Conservation (phyloP, 1,284 basidiomycete species). For the Puccinia polysora region DNA sequence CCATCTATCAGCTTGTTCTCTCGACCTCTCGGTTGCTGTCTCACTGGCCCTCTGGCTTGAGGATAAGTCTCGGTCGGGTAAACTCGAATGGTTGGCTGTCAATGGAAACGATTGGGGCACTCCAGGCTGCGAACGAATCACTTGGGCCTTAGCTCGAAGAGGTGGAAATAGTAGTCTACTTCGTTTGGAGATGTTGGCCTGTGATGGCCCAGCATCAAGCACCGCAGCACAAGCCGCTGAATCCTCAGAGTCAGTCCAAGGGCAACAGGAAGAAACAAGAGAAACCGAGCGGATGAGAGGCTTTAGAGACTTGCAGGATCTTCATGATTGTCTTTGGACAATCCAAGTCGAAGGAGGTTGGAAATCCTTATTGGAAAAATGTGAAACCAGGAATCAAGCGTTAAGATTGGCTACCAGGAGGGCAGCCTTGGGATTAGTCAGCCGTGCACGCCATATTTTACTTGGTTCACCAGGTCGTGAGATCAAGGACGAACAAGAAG, state of each 20-base stretch:
- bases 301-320: neutral
- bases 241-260: too few relatives aligned
- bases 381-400: slow-evolving; percentile 18
- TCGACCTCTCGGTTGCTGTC: slow-evolving; percentile 19
- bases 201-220: neutral
- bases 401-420: slow-evolving; percentile 22
- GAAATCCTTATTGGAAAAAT: slow-evolving; percentile 8
- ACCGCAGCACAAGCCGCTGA: neutral
- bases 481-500: neutral
- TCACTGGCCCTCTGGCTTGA: slow-evolving; percentile 27
- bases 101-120: slow-evolving; percentile 35
- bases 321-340: neutral
- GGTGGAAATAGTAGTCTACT: slow-evolving; percentile 14
- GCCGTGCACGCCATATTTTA: slow-evolving; percentile 7
- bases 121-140: slow-evolving; percentile 4
- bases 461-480: neutral
- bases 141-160: slow-evolving; percentile 12
- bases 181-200: slow-evolving; percentile 27
- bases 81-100: slow-evolving; percentile 23
- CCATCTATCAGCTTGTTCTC: slow-evolving; percentile 30
- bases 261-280: neutral
- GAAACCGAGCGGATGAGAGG: neutral
- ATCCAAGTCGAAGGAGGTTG: slow-evolving; percentile 20
- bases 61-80: neutral
- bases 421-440: slow-evolving; percentile 16